Base-by-base conservation (phyloP, 2,329 filamentous ascomycete species). In the Aspergillus texensis region DNA sequence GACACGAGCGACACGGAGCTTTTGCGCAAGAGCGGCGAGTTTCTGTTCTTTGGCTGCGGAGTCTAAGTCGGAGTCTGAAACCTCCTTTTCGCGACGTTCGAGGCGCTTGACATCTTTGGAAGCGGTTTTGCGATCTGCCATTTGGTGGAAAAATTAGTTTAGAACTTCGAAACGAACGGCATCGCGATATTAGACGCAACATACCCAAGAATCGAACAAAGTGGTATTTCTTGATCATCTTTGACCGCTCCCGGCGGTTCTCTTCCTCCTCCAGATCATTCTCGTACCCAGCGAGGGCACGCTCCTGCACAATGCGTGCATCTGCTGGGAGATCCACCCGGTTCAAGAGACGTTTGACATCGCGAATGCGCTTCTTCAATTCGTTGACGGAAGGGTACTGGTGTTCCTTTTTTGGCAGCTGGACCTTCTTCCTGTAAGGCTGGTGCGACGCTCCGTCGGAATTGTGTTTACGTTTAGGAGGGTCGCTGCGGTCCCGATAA, bases 151-250 rank as follows among this genome's bases (percentile, higher is more conserved):
- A 30, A 12, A 16, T 36, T 41, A 45, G 28, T 19, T 28, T 53
- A 11, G 24, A 32, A 34, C n/a, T 9, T 14, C 10, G 24, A 39
- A 36, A 39, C 2, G 30, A 19, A 19, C 8, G 41, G n/a, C 3
- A n/a, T 19, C 2, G 2, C 9, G 14, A 39, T 14, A 26, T 1
- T 36, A 39, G n/a, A 19, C 14, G 9, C 32, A 5, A 66, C 72
- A 45, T 72, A 80, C 79, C 87, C 65, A 89, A 83, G 71, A 89
- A 90, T n/a, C 87, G 78, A n/a, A 89, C 83, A 77, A 88, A 88
- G 72, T 89, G 87, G 72, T 88, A 90, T 71, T 83, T 84, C 63
- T 81, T 80, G 63, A 89, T 88, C 78, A 88, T 83, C 64, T 84
- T 83, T 55, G 80, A 81, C 67, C 81, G 80, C 68, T 82, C 77